These are phyloP conservation scores for Balamuthia mandrillaris DNA, from an alignment of 208 protist species.

Conservation along the genomic window DNA sequence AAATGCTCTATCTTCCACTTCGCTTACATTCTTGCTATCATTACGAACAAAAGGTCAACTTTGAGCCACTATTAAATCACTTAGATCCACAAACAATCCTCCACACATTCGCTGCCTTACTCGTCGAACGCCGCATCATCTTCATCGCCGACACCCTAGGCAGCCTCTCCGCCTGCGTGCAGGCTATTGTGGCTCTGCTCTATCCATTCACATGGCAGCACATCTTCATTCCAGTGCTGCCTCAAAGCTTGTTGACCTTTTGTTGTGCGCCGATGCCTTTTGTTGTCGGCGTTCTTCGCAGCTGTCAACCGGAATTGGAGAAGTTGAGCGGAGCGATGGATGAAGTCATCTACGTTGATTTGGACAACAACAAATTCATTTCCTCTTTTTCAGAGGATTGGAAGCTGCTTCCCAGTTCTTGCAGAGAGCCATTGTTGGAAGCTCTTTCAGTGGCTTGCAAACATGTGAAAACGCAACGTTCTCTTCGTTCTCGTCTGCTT, in stretches of 20 bases:
- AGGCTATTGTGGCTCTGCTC: slow-evolving; percentile 28
- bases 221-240: slow-evolving; percentile 65
- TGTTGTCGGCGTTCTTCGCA: neutral
- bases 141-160: slow-evolving; percentile 30
- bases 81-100: slow-evolving; percentile 14
- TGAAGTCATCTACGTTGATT: neutral
- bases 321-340: neutral
- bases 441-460: no score
- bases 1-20: no score
- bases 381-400: neutral
- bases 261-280: slow-evolving; percentile 64
- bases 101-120: slow-evolving; percentile 9
- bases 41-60: neutral
- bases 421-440: no score
- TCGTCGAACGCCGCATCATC: slow-evolving; percentile 42
- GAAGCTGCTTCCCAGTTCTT: no score
- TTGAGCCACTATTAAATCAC: neutral
- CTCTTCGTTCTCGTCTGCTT: no score
- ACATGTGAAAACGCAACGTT: no score
- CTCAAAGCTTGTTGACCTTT: slow-evolving; percentile 51
- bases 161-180: slow-evolving; percentile 23
- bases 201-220: slow-evolving; percentile 65
- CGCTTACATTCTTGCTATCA: no score
- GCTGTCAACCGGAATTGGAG: neutral
- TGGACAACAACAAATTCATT: slow-evolving; percentile 21